Base-by-base conservation (phyloP, 306 rosid species). In the Datisca glomerata region DNA sequence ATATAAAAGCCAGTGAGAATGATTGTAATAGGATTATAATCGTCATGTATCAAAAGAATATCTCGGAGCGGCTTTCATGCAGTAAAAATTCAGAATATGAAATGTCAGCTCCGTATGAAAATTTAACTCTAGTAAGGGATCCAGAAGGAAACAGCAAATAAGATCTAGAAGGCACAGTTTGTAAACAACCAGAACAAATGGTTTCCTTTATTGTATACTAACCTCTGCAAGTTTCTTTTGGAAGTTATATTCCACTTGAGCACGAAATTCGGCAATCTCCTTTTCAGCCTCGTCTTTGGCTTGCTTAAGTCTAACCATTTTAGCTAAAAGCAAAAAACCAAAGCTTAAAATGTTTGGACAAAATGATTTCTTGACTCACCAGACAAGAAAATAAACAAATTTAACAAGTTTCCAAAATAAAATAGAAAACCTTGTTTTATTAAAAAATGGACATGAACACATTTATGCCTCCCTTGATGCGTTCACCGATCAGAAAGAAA, bases 201-300 rank as follows among this genome's bases (percentile, higher is more conserved):
- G 12, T 39, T 39, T 39, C 12, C 12, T 8, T 23, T 13, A 22
- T 12, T 8, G 15, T 22, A 32, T 52, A 8, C 32, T 27, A 27
- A 52, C 47, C 57, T 24, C 39, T 12, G 38, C 47, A 25, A 25
- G 57, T 52, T 52, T 25, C 24, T 34, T 38, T 24, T 52, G 57
- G 18, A 39, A 52, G 12, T 52, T 18, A 12, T 10, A 36, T 5
- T 2, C 2, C 7, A 78, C 66, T 56, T 89, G 93, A 39, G 81
- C 75, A 18, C 98, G 83, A 56, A 70, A 77, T 41, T 75, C 78
- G 32, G 86, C 74, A 48, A 84, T 56, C 74, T 89, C 93, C 78
- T 54, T 80, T 16, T 64, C 91, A 10, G 98, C 98, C 76, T 83
- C 98, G 10, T 89, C 93, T 59, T 89, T 78, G 55, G 95, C 98